Percentiles rank a stretch among this genome's conserved stretches.
phyloP scores from a whole-genome alignment of 1,284 basidiomycete genomes.

The Rugosomyces carneus region DNA sequence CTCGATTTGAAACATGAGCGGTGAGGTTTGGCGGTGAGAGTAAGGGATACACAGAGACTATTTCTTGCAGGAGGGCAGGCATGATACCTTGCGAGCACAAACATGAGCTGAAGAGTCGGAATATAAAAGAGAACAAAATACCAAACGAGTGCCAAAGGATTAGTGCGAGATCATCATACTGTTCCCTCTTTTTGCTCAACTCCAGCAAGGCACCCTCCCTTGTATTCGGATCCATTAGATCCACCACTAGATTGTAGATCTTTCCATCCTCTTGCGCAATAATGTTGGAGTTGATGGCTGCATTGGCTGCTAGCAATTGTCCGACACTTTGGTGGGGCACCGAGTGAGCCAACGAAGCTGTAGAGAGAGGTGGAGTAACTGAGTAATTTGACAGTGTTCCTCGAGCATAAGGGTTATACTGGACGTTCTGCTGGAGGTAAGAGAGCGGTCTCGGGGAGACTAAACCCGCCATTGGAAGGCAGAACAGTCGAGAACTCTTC shows the following conservation, averaged over 20 bases:
- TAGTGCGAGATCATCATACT: slow-evolving; percentile 97
- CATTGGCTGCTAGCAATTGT: slow-evolving; percentile 31
- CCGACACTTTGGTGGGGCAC: slow-evolving; percentile 44
- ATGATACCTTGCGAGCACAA: slow-evolving; percentile 71
- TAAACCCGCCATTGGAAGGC: slow-evolving; percentile 48
- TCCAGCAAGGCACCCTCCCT: slow-evolving; percentile 88
- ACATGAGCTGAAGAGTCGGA: neutral
- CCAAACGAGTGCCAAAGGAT: slow-evolving; percentile 99
- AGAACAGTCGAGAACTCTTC: slow-evolving; percentile 6
- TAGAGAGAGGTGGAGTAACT: slow-evolving; percentile 43
- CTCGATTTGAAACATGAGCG: slow-evolving; percentile 97
- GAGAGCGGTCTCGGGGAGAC: slow-evolving; percentile 59
- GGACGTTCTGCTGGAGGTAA: slow-evolving; percentile 48
- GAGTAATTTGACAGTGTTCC: slow-evolving; percentile 37
- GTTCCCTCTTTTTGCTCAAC: slow-evolving; percentile 97
- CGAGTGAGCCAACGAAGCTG: slow-evolving; percentile 37
- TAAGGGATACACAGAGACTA: slow-evolving; percentile 96
- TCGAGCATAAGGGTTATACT: slow-evolving; percentile 47
- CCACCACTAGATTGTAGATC: slow-evolving; percentile 79
- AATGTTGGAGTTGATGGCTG: slow-evolving; percentile 19
- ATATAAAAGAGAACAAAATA: slow-evolving; percentile 34
- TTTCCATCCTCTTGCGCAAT: slow-evolving; percentile 66
- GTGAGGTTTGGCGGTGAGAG: slow-evolving; percentile 95
- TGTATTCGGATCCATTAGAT: slow-evolving; percentile 74
- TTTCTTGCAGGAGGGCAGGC: slow-evolving; percentile 97